These are phyloP conservation scores for Narthecium ossifragum DNA, from an alignment of 106 monocot species.

Conservation along the genomic window DNA sequence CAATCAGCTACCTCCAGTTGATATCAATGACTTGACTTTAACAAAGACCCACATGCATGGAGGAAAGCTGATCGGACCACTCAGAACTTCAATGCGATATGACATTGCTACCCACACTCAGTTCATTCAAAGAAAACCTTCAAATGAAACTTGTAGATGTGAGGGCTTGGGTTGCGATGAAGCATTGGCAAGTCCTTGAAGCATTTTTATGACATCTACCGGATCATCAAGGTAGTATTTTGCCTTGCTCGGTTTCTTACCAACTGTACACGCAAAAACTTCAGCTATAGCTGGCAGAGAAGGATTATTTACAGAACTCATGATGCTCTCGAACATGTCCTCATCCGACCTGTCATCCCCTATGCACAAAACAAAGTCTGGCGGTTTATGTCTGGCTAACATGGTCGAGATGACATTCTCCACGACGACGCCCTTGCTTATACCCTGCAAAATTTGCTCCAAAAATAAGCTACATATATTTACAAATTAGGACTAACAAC, in stretches of 20 bases:
- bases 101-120: too few relatives aligned
- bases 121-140: conserved; percentile 10
- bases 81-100: too few relatives aligned
- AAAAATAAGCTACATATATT: too few relatives aligned
- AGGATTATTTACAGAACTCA: conserved; percentile 24
- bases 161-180: conserved; percentile 9
- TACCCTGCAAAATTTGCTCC: conserved; percentile 12
- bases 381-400: conserved; percentile 29
- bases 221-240: conserved; percentile 84
- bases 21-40: too few relatives aligned
- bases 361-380: conserved; percentile 69
- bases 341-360: conserved; percentile 87
- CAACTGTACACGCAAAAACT: conserved; percentile 83
- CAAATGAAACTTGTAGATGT: conserved; percentile 21
- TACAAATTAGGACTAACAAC: too few relatives aligned
- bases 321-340: conserved; percentile 88
- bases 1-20: too few relatives aligned
- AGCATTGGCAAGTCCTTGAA: conserved; percentile 43
- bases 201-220: conserved; percentile 64
- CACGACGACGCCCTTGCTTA: conserved; percentile 27
- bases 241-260: conserved; percentile 87
- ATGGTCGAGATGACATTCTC: conserved; percentile 26
- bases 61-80: too few relatives aligned
- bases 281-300: conserved; percentile 30
- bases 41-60: too few relatives aligned